A percentile compares a stretch with the other conserved stretches of the same genome.
These are phyloP conservation scores for Salmacisia buchloeana DNA, from an alignment of 1,284 basidiomycete genomes.

Conservation along the genomic window DNA sequence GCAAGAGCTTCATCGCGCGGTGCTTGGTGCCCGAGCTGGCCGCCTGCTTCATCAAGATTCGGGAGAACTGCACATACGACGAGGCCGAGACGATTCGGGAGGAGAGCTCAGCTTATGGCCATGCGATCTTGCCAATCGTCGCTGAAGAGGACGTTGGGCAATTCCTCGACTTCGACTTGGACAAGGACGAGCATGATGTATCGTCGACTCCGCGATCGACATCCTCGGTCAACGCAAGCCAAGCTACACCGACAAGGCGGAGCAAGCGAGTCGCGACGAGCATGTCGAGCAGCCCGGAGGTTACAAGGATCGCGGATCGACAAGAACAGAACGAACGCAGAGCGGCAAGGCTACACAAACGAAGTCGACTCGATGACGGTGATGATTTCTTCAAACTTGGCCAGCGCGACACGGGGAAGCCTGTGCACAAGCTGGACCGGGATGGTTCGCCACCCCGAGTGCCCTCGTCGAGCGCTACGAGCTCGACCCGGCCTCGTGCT, in stretches of 20 bases:
- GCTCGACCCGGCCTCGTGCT: too few relatives aligned
- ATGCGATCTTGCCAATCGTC: neutral
- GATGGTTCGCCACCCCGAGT: too few relatives aligned
- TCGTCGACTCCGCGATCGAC: neutral
- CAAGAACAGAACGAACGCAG: neutral
- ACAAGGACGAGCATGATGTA: neutral
- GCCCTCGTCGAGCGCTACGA: too few relatives aligned
- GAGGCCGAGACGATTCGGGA: neutral
- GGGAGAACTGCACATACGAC: neutral
- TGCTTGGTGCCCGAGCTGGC: constrained; percentile 1
- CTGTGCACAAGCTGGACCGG: too few relatives aligned
- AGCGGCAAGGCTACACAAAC: too few relatives aligned
- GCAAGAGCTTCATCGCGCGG: neutral
- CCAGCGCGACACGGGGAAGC: too few relatives aligned
- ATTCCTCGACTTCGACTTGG: neutral
- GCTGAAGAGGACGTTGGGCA: neutral
- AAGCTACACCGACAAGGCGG: neutral
- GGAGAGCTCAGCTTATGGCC: constrained; percentile 3
- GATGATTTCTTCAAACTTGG: too few relatives aligned
- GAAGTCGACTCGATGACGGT: neutral
- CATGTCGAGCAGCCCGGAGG: neutral
- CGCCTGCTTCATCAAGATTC: neutral
- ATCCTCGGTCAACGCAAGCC: neutral
- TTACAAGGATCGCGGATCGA: neutral
- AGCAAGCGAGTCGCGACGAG: neutral